Base-by-base conservation (phyloP, 129 eudicot genomes). In the Ambrosia artemisiifolia region DNA sequence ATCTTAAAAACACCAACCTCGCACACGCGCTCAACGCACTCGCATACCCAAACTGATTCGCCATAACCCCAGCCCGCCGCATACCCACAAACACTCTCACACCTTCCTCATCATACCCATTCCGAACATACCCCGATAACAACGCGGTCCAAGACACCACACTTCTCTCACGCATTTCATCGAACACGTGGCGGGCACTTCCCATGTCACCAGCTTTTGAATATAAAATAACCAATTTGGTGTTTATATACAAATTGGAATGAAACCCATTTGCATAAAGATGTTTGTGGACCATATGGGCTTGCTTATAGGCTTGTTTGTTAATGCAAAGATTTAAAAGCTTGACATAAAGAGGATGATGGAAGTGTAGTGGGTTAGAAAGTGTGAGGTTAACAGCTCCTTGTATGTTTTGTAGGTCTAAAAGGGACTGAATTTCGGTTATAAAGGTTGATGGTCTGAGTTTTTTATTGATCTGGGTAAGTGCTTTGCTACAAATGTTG, bases 61-160 rank as follows among this genome's bases (percentile, higher is more conserved):
- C 85, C 82, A 46, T 83, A 6, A 87, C 85, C 20, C 96, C 91
- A 12, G 50, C 74, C 33, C 74, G 35, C 7, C 60, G 85, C 91
- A 90, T 90, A 8, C 60, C 77, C 16, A 35, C 30, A 18, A 90
- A 90, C 33, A 90, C 88, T 44, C 18, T 40, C 68, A 87, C 12
- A 2, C 85, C 88, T 64, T 85, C 81, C 38, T 85, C 75, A 7
- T 53, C 57, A 11, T 33, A 20, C 3, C 87, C 91, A 49, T 81
- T 83, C 73, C 67, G 85, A 51, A 79, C 71, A 69, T 90, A 87
- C 78, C 96, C 94, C 64, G 91, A 87, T 66, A 90, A 43, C 82
- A 87, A 63, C 11, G 91, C 86, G 53, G 91, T 87, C 96, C 94
- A 90, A 60, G 96, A 71, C 20, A 90, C 93, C 70, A 87, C 84